Percentiles rank a stretch among this genome's conserved stretches.
phyloP scores from a whole-genome alignment of 768 basidiomycete species.

The Tephrocybe rancida region DNA sequence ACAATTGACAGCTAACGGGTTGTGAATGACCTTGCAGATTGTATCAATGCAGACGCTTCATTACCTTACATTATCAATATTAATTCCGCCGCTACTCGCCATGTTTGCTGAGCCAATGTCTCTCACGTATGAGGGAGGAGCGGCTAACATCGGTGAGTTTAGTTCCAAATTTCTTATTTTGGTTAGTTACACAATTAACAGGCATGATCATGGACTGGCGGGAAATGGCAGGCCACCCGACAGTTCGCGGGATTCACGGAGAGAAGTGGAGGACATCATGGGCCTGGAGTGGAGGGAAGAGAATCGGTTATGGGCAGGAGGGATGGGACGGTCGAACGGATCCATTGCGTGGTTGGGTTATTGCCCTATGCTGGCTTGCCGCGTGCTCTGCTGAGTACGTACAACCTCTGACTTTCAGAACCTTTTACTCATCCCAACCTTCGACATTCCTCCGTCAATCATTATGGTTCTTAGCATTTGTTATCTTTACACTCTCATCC shows the following conservation, averaged over 20 bases:
- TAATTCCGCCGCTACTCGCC: conserved; percentile 79
- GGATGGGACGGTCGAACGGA: conserved; percentile 75
- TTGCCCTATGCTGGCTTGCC: conserved; percentile 83
- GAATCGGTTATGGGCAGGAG: conserved; percentile 62
- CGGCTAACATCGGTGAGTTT: conserved; percentile 72
- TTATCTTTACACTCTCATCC: conserved; percentile 85
- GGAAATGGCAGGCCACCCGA: conserved; percentile 87
- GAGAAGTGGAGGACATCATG: conserved; percentile 68
- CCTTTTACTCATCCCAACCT: no score
- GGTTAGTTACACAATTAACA: conserved; percentile 20
- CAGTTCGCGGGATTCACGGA: conserved; percentile 66
- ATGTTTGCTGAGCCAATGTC: conserved; percentile 75
- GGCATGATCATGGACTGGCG: conserved; percentile 98
- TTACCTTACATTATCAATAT: conserved; percentile 84
- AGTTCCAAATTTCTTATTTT: neutral
- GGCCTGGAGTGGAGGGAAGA: conserved; percentile 81
- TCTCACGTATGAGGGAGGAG: conserved; percentile 74
- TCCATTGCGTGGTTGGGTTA: conserved; percentile 85
- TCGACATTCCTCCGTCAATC: neutral
- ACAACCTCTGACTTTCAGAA: conserved; percentile 1
- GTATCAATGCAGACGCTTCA: conserved; percentile 92
- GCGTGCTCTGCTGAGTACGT: conserved; percentile 88
- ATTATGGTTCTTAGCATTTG: conserved; percentile 50
- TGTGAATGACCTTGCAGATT: conserved; percentile 57
- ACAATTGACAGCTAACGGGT: neutral